Evolutionary conservation across 768 basidiomycete species (phyloP).

Genomic region (Amanita exitialis): DNA sequence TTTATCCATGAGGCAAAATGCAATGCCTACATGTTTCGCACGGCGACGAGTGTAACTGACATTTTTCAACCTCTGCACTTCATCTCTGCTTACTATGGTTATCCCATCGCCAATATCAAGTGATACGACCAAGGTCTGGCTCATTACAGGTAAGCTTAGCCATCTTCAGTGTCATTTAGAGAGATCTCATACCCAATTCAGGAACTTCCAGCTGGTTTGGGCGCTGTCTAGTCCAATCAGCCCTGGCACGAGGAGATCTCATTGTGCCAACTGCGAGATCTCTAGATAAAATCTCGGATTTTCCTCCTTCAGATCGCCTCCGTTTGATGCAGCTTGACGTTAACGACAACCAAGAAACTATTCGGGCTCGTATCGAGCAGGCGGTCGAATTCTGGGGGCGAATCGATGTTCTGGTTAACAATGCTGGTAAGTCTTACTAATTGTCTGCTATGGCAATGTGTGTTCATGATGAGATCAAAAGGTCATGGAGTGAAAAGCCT

Average conservation of each 20-base stretch:
- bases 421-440: conserved; percentile 33
- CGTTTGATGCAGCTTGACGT: conserved; percentile 43
- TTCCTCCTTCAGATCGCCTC: conserved; percentile 23
- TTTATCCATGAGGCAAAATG: too few relatives aligned
- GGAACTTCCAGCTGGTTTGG: conserved; percentile 56
- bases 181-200: conserved; percentile 11
- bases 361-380: conserved; percentile 30
- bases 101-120: neutral
- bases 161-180: neutral
- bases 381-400: conserved; percentile 17
- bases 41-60: too few relatives aligned
- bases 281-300: conserved; percentile 31
- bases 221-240: conserved; percentile 33
- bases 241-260: conserved; percentile 44
- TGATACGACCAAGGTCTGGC: conserved; percentile 17
- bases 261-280: conserved; percentile 62
- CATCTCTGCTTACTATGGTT: neutral
- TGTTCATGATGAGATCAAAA: conserved; percentile 6
- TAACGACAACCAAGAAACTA: conserved; percentile 27
- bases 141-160: conserved; percentile 17
- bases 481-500: conserved; percentile 30
- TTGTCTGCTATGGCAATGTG: neutral
- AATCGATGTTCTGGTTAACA: conserved; percentile 55
- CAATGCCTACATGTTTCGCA: neutral
- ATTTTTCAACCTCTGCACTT: too few relatives aligned